phyloP scores from a whole-genome alignment of 2,329 filamentous ascomycete genomes.

The Corynespora cassiicola region DNA sequence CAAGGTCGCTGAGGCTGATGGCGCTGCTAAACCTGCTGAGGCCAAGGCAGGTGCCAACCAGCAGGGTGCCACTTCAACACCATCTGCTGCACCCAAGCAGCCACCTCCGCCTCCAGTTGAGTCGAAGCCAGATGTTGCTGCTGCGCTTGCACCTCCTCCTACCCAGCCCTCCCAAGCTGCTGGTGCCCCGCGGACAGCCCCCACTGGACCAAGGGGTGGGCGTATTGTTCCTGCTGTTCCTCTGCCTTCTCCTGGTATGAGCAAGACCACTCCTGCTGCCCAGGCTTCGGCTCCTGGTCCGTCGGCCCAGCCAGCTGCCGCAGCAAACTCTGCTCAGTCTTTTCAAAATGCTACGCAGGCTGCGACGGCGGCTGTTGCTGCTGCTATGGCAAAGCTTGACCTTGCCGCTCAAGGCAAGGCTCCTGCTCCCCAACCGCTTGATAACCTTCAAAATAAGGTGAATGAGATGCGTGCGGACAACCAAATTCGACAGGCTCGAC shows the following conservation, averaged over 20 bases:
- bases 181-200: slow-evolving; percentile 41
- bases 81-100: slow-evolving; percentile 53
- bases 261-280: slow-evolving; percentile 46
- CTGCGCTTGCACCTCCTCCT: slow-evolving; percentile 61
- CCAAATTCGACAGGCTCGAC: slow-evolving; percentile 58
- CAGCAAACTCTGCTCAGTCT: slow-evolving; percentile 34
- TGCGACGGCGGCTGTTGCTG: slow-evolving; percentile 78
- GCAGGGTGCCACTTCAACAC: slow-evolving; percentile 31
- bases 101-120: slow-evolving; percentile 71
- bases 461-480: slow-evolving; percentile 76
- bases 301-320: slow-evolving; percentile 41
- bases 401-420: slow-evolving; percentile 30
- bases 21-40: slow-evolving; percentile 58
- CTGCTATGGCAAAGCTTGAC: slow-evolving; percentile 78
- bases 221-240: slow-evolving; percentile 72
- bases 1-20: slow-evolving; percentile 52
- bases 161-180: slow-evolving; percentile 43
- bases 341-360: slow-evolving; percentile 74
- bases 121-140: slow-evolving; percentile 69
- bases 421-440: slow-evolving; percentile 56
- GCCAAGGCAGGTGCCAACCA: slow-evolving; percentile 59
- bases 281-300: slow-evolving; percentile 45
- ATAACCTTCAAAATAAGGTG: slow-evolving; percentile 77
- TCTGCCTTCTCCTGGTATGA: slow-evolving; percentile 55
- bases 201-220: slow-evolving; percentile 52